Base-by-base conservation (phyloP, 768 basidiomycete species). In the Punctularia strigosozonata region DNA sequence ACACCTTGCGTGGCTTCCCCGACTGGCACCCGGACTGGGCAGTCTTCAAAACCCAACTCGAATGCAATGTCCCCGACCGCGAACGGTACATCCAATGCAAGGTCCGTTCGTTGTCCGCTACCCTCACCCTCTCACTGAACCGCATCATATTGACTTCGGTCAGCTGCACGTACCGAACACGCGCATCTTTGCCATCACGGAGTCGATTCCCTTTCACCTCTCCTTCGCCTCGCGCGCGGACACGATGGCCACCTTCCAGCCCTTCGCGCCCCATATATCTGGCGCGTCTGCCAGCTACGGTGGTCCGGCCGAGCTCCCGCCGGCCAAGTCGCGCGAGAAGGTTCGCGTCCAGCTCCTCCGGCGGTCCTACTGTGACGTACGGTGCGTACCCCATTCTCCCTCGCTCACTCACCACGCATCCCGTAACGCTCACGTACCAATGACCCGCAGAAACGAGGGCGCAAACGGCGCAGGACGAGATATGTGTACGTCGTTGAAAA, bases 181-280 rank as follows among this genome's bases (percentile, higher is more conserved):
- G 12, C 66, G 75, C 36, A 67, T 71, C 33, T 79, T 78, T 53
- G 71, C 66, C 50, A 60, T 78, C 45, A 54, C 62, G 3, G 61
- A 74, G 43, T 52, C 68, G n/a, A 81, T 85, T 19, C 82, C 82
- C 1, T 86, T 83, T 56, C 68, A 81, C 52, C 45, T 86, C 22
- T 65, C 64, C 4, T 66, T 84, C 30, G 63, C 69, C 28, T 78
- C 78, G 1, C 63, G 73, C 4, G 60, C 69, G 0, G 52, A 64
- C 22, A 71, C 79, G 8, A 60, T 86, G 12, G 69, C 72, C 2
- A 61, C 70, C 4, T 81, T 80, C 50, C 52, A 77, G 32, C 76
- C 79, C 6, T 64, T 68, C 23, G 66, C 68, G 24, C 82, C 81
- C n/a, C n/a, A n/a, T n/a, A n/a, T n/a, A n/a, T n/a, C n/a, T n/a